A percentile compares a stretch with the other conserved stretches of the same genome.
phyloP scores from a whole-genome alignment of 371 early-diverging fungal genomes.

The Lichtheimia ornata region DNA sequence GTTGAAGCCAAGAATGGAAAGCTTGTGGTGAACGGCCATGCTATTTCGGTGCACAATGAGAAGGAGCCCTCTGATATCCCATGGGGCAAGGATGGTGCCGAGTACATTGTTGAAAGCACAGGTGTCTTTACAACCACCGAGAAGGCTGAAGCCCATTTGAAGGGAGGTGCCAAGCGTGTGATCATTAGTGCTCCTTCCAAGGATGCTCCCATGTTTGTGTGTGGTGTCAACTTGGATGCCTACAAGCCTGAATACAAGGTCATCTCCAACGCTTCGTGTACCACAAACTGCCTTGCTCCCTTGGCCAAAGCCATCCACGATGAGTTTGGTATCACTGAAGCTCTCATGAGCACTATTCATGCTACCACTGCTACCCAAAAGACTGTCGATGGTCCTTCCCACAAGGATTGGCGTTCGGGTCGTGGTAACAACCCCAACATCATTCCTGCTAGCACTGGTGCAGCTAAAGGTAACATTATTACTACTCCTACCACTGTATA shows the following conservation, averaged over 20 bases:
- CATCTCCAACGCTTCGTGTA: conserved; percentile 99
- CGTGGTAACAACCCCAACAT: conserved; percentile 97
- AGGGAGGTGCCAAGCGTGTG: conserved; percentile 95
- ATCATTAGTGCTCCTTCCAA: conserved; percentile 98
- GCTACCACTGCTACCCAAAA: conserved; percentile 99
- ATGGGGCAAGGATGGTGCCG: conserved; percentile 90
- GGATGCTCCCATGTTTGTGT: conserved; percentile 88
- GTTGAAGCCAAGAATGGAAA: conserved; percentile 80
- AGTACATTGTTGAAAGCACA: conserved; percentile 64
- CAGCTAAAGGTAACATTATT: conserved; percentile 77
- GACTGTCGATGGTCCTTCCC: conserved; percentile 98
- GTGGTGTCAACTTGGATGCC: conserved; percentile 94
- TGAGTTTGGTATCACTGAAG: conserved; percentile 86
- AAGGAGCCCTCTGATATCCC: conserved; percentile 85
- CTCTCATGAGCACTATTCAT: conserved; percentile 97
- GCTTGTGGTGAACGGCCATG: conserved; percentile 85
- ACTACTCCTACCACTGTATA: conserved; percentile 42
- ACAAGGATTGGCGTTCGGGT: conserved; percentile 96
- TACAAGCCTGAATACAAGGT: conserved; percentile 87
- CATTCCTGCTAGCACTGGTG: conserved; percentile 99
- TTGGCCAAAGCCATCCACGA: conserved; percentile 98
- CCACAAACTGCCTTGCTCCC: conserved; percentile 99
- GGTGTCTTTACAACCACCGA: conserved; percentile 95
- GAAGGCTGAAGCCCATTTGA: conserved; percentile 87
- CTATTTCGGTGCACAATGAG: conserved; percentile 75